phyloP scores from a whole-genome alignment of 1,139 yeast genomes.

The Taphrina populina region DNA sequence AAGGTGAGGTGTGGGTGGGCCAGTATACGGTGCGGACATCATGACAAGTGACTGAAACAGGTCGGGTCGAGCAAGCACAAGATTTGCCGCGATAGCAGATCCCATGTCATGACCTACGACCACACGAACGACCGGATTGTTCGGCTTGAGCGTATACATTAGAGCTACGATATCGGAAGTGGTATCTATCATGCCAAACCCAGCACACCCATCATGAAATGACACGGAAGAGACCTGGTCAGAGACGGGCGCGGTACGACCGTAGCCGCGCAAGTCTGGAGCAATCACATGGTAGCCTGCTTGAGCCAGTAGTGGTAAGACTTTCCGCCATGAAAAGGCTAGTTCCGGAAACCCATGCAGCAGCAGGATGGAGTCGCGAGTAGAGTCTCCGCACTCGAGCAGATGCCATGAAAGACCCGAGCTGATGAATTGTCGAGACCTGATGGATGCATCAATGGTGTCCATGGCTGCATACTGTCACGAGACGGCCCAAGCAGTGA shows the following conservation, averaged over 20 bases:
- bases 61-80: conserved; percentile 25
- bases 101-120: conserved; percentile 32
- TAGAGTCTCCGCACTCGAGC: conserved; percentile 18
- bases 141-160: not conserved
- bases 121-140: not conserved
- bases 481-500: no score
- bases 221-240: not conserved
- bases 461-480: no score
- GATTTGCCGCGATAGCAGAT: conserved; percentile 6
- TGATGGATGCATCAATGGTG: conserved; percentile 6
- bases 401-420: conserved; percentile 4
- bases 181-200: conserved; percentile 12
- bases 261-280: conserved; percentile 26
- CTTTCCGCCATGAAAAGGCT: conserved; percentile 27
- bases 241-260: not conserved
- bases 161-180: conserved; percentile 1
- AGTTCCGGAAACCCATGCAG: conserved; percentile 31
- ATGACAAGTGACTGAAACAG: conserved; percentile 7
- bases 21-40: conserved; percentile 27
- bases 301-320: conserved; percentile 16
- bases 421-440: conserved; percentile 8
- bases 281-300: conserved; percentile 25
- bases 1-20: conserved; percentile 4
- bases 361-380: conserved; percentile 5
- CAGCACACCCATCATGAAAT: conserved; percentile 7